Base-by-base conservation (phyloP, 345 rosid species). In the Moricandia arvensis region DNA sequence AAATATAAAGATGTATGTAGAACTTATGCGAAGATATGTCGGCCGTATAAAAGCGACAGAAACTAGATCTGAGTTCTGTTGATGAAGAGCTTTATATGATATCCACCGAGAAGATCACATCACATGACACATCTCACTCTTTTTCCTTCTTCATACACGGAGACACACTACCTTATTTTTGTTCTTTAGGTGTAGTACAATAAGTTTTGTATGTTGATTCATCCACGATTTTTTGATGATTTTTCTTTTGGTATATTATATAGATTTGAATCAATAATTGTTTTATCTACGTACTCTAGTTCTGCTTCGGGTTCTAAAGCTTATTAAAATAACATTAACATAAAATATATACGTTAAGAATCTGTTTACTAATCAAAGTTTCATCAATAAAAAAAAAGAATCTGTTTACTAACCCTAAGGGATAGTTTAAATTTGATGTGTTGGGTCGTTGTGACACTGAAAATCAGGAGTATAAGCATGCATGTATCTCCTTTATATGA, bases 91-190 rank as follows among this genome's bases (percentile, higher is more conserved):
- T 63, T 70, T 76, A 69, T 37, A 63, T 37, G 62, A 75, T 63
- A 70, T 70, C 75, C 80, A 70, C 80, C 41, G 24, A 76, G 59
- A 63, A 76, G 15, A 41, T 63, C 75, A 66, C 75, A 76, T 63
- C 71, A 76, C 80, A 53, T 62, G 51, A 38, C 80, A 30, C 80
- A 69, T 16, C 26, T 58, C 34, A 49, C 49, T 69, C 35, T 30
- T 63, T 75, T 10, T 27, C 17, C 57, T 51, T 53, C 15, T 68
- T 17, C 45, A 26, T 26, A 63, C 31, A 67, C 62, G 59, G 41
- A 65, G 45, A 73, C 58, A 54, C 75, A 53, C 37, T 38, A 62
- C 47, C 49, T 62, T 61, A 1, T 68, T 75, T n/a, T 49, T 47
- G 27, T 59, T 68, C 55, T 62, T 75, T 75, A 59, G 66, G 34